Base-by-base conservation (phyloP, 1,284 basidiomycete species). In the Taiwanofungus camphoratus region DNA sequence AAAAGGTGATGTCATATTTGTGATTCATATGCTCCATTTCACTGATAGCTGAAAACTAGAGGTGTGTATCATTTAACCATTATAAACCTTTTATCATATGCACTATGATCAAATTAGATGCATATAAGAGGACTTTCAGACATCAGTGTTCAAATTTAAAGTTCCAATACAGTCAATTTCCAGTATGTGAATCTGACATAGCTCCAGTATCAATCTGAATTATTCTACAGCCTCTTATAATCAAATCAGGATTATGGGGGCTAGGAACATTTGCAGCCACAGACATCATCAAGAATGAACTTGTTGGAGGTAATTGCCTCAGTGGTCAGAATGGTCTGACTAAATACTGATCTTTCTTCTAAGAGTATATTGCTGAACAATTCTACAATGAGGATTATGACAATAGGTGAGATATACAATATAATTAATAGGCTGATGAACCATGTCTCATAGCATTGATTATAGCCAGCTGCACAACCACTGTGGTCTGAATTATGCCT, bases 401-500 rank as follows among this genome's bases (percentile, higher is more conserved):
- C 4, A 15, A 5, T 2, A 21, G 33, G 19, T 18, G 21, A 16
- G 8, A 6, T 20, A 11, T 11, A 12, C 19, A 6, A 23, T 37
- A 15, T 39, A 12, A 26, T 24, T 57, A 53, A 13, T 46, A 58
- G 27, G 48, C 59, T 23, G 36, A 13, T 32, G 11, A 6, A 29
- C 20, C 11, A 29, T 30, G 20, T 30, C 31, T 48, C 29, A 8
- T 18, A 9, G 42, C 23, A 6, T 20, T 42, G n/a, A 23, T 4
- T 35, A 9, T 29, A 71, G 67, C n/a, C 45, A 54, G 21, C 39
- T 70, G 15, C 56, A 66, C 12, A 50, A 33, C 3, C 67, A 76
- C 38, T 63, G 69, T 16, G 53, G 61, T 3, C 67, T 80, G 41
- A 77, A 74, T 42, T 85, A 86, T 48, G 60, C 75, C 5, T 86